Evolutionary conservation across 768 basidiomycete genomes (phyloP).

Genomic region (Trametes cubensis): DNA sequence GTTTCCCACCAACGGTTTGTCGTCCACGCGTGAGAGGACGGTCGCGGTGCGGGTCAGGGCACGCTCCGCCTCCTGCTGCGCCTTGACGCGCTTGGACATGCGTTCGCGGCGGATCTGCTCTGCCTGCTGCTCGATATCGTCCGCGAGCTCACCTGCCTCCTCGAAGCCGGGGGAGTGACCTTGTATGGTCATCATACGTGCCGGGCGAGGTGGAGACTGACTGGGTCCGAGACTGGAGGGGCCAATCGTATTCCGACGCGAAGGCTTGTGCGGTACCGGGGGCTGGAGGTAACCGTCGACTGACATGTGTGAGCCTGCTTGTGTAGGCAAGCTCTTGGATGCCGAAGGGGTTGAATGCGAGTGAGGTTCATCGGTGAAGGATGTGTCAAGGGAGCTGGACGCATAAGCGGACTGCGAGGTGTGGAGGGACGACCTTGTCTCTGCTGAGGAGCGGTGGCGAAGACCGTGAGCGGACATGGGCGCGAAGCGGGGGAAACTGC

Average conservation of each 20-base stretch:
- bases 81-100: constrained; percentile 68
- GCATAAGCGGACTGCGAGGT: constrained; percentile 29
- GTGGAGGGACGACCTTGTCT: constrained; percentile 47
- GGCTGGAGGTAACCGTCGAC: constrained; percentile 59
- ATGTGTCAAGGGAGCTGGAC: constrained; percentile 27
- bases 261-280: constrained; percentile 42
- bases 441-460: constrained; percentile 53
- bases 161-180: constrained; percentile 33
- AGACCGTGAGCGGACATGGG: constrained; percentile 30
- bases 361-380: constrained; percentile 29
- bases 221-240: constrained; percentile 35
- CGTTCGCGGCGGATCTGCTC: constrained; percentile 85
- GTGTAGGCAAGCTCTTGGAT: constrained; percentile 16
- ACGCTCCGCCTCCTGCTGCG: constrained; percentile 59
- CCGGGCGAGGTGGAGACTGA: constrained; percentile 24
- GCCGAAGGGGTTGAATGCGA: constrained; percentile 29
- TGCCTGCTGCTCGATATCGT: constrained; percentile 86
- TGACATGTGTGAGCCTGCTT: constrained; percentile 33
- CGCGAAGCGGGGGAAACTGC: constrained; percentile 29
- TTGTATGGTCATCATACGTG: constrained; percentile 28
- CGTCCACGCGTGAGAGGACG: constrained; percentile 32
- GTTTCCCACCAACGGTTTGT: constrained; percentile 82
- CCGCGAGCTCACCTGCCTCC: constrained; percentile 58
- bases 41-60: constrained; percentile 45
- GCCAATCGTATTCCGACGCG: constrained; percentile 74